These are phyloP conservation scores for Dictyostelium citrinum DNA, from an alignment of 78 protist species.

Conservation along the genomic window DNA sequence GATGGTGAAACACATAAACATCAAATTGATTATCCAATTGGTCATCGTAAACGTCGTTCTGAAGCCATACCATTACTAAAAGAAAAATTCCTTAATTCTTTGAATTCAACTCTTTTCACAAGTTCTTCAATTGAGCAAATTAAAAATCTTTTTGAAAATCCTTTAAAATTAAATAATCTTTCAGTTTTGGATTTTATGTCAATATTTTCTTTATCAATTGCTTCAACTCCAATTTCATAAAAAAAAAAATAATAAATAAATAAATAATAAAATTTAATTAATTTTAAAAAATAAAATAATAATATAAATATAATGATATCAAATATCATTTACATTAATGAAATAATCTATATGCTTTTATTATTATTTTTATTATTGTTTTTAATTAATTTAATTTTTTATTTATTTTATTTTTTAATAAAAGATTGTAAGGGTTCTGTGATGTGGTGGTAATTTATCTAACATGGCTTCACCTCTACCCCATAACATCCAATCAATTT, in stretches of 20 bases:
- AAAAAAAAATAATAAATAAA: neutral
- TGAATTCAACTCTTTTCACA: neutral
- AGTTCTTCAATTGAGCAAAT: neutral
- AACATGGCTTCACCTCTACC: conserved; percentile 78
- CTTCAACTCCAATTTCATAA: neutral
- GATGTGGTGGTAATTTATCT: conserved; percentile 80
- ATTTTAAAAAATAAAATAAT: no score
- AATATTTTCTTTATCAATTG: neutral
- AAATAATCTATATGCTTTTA: no score
- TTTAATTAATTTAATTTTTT: neutral
- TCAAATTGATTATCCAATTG: conserved; percentile 79
- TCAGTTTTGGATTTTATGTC: conserved; percentile 30
- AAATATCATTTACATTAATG: no score
- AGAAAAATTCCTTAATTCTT: conserved; percentile 39
- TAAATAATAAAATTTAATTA: no score
- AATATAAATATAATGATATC: no score
- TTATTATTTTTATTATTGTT: no score
- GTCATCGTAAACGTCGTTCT: conserved; percentile 75
- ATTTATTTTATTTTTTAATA: conserved; percentile 20
- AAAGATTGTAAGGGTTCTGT: conserved; percentile 73
- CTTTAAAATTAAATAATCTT: neutral
- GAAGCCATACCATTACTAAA: conserved; percentile 77
- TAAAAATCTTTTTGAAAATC: neutral
- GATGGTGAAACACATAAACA: conserved; percentile 37
- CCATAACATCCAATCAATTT: conserved; percentile 84